These are phyloP conservation scores for Firmiana major DNA, from an alignment of 345 rosid species.

Conservation along the genomic window DNA sequence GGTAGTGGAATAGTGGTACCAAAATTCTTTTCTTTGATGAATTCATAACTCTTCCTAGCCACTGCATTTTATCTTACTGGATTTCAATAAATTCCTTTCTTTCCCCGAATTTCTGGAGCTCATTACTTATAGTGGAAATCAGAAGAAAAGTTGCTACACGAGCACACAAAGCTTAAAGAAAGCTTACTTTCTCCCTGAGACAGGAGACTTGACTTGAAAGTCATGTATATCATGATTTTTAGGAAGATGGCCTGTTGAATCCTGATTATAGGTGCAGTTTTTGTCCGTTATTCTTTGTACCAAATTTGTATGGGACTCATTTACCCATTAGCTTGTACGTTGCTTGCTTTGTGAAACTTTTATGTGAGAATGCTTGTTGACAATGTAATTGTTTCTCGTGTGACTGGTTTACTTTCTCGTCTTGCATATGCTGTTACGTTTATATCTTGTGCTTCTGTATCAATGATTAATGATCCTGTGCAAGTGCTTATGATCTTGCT, in stretches of 20 bases:
- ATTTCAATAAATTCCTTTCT: neutral
- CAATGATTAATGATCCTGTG: neutral
- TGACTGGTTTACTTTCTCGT: neutral
- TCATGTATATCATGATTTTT: neutral
- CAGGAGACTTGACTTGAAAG: neutral
- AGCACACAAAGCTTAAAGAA: neutral
- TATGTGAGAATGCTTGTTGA: neutral
- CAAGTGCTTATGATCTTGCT: constrained; percentile 1
- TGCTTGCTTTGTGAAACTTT: neutral
- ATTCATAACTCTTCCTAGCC: neutral
- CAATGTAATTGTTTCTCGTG: neutral
- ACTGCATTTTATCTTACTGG: neutral
- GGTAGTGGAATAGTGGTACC: neutral
- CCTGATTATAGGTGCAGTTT: constrained; percentile 6
- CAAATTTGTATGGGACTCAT: neutral
- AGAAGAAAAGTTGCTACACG: neutral
- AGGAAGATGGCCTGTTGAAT: neutral
- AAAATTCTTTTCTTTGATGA: neutral
- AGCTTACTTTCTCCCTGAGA: neutral
- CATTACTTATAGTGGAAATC: neutral
- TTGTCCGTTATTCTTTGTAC: neutral
- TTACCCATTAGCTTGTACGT: neutral
- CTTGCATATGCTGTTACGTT: neutral
- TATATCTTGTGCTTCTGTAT: constrained; percentile 1
- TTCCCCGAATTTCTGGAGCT: neutral